Evolutionary conservation across 2,329 filamentous ascomycete genomes (phyloP), one percentile per base, ranked within the genome.

Genomic region (Penicillium sp.): DNA sequence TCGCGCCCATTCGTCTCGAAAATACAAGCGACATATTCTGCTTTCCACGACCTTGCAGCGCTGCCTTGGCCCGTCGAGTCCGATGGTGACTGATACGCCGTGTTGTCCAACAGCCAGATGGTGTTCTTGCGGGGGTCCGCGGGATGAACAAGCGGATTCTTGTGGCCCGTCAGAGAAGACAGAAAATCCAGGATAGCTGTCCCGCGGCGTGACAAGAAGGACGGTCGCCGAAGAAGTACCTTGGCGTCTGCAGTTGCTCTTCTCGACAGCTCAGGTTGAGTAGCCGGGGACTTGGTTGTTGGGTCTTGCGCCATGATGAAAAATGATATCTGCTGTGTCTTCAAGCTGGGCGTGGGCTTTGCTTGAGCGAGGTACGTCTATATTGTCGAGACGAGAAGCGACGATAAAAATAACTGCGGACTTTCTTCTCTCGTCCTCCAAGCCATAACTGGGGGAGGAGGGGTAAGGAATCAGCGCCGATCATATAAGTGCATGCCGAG

Each of bases 51-150:
- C 64, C 66, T 45, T 2, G 69, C 67, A 24, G 33, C 7, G 8
- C 18, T 9, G 9, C 32, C 9, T 18, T 29, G 35, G 28, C 50
- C 39, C 42, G 47, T 49, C 66, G 60, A 13, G 60, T 58, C 50
- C 61, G 65, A 63, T 45, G 63, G 43, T 25, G 66, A 59, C 51
- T 81, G 80, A 65, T 85, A 91, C 4, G 90, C 90, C 3, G 87
- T 91, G 62, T 93, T 95, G 72, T 97, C 90, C 41, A 96, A 75
- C 6, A 96, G 74, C 91, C 91, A 96, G 36, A 96, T 83, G 11
- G 80, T 82, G 65, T 95, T 86, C 43, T 75, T 67, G n/a, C 80
- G 71, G 12, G 76, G 74, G 46, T 82, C 78, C 40, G 88, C 79
- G 32, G 76, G 72, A 39, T 77, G 77, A 1, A 79, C 75, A 9